Percentiles rank a stretch among this genome's conserved stretches.
phyloP scores from a whole-genome alignment of 2,329 filamentous ascomycete species.

The Fusarium sp. region DNA sequence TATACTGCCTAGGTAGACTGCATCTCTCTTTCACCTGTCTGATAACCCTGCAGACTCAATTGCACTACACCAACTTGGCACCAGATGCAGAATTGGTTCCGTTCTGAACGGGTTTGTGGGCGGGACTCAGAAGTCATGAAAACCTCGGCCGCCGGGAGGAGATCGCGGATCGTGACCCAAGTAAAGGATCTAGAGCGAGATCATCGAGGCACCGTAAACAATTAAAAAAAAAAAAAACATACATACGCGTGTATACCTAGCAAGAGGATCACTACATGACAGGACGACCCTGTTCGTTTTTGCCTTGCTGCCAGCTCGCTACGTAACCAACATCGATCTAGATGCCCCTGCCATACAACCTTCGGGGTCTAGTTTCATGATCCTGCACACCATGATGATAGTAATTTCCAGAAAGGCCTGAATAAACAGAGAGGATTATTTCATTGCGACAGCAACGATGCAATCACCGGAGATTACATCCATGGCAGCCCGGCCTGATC shows the following conservation, averaged over 20 bases:
- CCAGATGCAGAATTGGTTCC: constrained; percentile 32
- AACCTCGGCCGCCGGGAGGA: constrained; percentile 20
- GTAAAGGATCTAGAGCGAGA: background rate
- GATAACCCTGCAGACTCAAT: constrained; percentile 34
- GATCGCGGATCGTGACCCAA: constrained; percentile 11
- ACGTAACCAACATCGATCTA: constrained; percentile 27
- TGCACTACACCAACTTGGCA: constrained; percentile 34
- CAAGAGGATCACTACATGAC: background rate
- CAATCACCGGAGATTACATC: constrained; percentile 39
- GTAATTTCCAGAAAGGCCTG: constrained; percentile 39
- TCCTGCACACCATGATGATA: constrained; percentile 33
- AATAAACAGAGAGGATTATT: constrained; percentile 24
- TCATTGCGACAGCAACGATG: constrained; percentile 37
- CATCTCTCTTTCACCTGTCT: constrained; percentile 28
- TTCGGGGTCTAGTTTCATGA: constrained; percentile 36
- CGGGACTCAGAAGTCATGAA: constrained; percentile 9
- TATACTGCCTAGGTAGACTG: constrained; percentile 3
- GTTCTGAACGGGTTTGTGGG: constrained; percentile 16
- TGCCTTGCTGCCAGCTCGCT: constrained; percentile 19
- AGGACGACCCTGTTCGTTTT: constrained; percentile 5
- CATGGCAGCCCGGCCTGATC: constrained; percentile 21
- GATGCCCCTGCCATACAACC: constrained; percentile 23
- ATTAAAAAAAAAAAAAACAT: background rate
- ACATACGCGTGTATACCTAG: background rate
- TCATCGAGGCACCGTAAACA: background rate